Conservation (phyloP, 75 land plant species). For the Gnetum montanum region DNA sequence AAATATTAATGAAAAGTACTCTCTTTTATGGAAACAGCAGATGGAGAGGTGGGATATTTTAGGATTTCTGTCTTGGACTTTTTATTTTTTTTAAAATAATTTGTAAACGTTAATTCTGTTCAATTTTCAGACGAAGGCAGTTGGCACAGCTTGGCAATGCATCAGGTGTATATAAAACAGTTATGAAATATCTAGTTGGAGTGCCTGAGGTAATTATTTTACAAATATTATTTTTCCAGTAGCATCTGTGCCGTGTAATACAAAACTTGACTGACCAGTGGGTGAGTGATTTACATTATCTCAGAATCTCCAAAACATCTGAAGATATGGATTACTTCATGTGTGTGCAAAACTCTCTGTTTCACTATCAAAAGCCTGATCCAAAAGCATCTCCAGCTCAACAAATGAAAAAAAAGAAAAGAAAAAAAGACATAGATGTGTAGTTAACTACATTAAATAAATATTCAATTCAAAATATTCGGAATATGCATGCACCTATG, state of each 20-base stretch:
- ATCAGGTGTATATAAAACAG: constrained; percentile 81
- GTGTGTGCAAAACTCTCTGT: no score
- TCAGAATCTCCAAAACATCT: no score
- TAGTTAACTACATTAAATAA: no score
- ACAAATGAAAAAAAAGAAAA: no score
- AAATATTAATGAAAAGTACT: constrained; percentile 80
- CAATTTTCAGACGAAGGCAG: constrained; percentile 62
- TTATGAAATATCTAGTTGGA: constrained; percentile 93
- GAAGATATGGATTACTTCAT: no score
- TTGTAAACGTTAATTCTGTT: no score
- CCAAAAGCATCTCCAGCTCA: no score
- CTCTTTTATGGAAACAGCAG: constrained; percentile 89
- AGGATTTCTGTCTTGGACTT: neutral
- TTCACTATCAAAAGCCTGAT: no score
- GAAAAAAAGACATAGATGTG: no score
- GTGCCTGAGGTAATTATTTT: constrained; percentile 99
- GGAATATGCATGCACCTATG: no score
- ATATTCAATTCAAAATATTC: no score
- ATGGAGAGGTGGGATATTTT: constrained; percentile 81
- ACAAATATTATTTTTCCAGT: neutral
- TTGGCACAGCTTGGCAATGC: constrained; percentile 95
- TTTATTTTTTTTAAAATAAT: neutral
- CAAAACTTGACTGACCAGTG: neutral
- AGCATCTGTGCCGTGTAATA: neutral
- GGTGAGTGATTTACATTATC: no score